Percentiles rank a stretch among this genome's conserved stretches.
phyloP scores from a whole-genome alignment of 2,329 filamentous ascomycete species.

The Didymella pomorum region DNA sequence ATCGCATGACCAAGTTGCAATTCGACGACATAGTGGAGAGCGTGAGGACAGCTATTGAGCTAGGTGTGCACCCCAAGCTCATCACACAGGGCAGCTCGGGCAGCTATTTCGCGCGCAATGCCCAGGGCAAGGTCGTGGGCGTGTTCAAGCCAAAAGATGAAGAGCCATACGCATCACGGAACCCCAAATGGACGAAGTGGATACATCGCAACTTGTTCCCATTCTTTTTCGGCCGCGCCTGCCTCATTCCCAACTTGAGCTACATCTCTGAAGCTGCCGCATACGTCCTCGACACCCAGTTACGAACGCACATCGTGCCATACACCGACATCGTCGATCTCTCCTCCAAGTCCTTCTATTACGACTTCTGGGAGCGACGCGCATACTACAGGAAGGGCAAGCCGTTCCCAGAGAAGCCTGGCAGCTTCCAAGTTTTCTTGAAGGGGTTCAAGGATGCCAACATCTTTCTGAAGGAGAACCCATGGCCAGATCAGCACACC shows the following conservation, averaged over 20 bases:
- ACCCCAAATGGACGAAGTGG: conserved; percentile 99
- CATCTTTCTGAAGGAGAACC: conserved; percentile 90
- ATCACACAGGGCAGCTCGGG: conserved; percentile 97
- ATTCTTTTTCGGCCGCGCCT: conserved; percentile 94
- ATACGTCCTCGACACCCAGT: conserved; percentile 89
- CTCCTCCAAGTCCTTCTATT: conserved; percentile 96
- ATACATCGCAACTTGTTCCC: conserved; percentile 97
- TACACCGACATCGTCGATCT: conserved; percentile 95
- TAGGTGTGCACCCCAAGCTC: conserved; percentile 91
- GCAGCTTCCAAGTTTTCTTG: conserved; percentile 96
- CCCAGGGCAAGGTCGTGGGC: conserved; percentile 90
- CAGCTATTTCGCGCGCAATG: conserved; percentile 95
- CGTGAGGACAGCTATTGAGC: conserved; percentile 86
- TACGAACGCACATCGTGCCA: conserved; percentile 90
- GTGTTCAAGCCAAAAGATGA: conserved; percentile 99
- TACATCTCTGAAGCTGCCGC: conserved; percentile 98
- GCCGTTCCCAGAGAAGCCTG: conserved; percentile 84
- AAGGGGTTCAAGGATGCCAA: conserved; percentile 98
- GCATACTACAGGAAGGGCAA: conserved; percentile 89
- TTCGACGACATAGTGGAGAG: conserved; percentile 91
- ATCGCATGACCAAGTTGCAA: conserved; percentile 76
- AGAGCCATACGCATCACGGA: conserved; percentile 94
- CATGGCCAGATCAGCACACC: conserved; percentile 91
- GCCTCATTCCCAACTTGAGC: conserved; percentile 94
- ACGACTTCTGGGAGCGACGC: conserved; percentile 95